phyloP scores from a whole-genome alignment of 345 rosid genomes.

The Eucalyptus pumila region DNA sequence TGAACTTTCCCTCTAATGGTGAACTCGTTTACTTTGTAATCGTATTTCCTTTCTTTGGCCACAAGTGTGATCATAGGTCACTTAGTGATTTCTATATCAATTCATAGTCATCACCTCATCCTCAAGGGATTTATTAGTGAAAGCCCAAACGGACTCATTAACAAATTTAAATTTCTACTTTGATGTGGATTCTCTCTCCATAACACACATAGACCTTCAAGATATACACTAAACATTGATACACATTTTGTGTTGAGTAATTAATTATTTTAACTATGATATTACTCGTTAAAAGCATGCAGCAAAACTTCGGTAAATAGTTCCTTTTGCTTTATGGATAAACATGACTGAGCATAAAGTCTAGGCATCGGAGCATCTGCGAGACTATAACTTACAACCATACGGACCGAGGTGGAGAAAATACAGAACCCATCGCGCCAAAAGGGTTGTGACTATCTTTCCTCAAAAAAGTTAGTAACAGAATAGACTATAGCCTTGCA shows the following conservation, averaged over 20 bases:
- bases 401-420: too few relatives aligned
- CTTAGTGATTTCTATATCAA: background rate
- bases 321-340: background rate
- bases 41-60: background rate
- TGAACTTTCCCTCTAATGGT: background rate
- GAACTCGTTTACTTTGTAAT: background rate
- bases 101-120: background rate
- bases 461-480: background rate
- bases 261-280: background rate
- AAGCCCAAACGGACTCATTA: background rate
- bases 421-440: too few relatives aligned
- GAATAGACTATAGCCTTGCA: background rate
- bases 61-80: background rate
- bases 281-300: background rate
- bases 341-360: background rate
- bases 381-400: too few relatives aligned
- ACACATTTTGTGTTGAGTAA: background rate
- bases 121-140: background rate
- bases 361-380: too few relatives aligned
- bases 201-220: background rate
- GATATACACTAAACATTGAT: background rate
- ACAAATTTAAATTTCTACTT: background rate
- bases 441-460: background rate
- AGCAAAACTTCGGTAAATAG: background rate
- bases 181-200: background rate